Conservation (phyloP, 1,284 basidiomycete species). For the Hypsizygus ulmarius region DNA sequence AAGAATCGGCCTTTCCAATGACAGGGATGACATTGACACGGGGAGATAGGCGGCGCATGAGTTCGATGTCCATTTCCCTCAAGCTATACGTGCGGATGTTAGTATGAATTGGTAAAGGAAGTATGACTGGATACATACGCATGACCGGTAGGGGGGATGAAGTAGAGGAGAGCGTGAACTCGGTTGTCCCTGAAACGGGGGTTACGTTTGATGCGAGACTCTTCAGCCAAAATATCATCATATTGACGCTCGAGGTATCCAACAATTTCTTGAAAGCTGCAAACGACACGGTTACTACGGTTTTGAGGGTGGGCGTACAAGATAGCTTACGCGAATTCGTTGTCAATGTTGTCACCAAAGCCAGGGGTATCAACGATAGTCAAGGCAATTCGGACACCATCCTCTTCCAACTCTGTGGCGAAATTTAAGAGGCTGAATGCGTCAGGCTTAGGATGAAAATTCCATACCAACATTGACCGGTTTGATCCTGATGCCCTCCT, state of each 20-base stretch:
- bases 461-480: slow-evolving; percentile 88
- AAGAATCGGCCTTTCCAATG: slow-evolving; percentile 94
- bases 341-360: slow-evolving; percentile 99
- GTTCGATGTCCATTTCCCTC: slow-evolving; percentile 98
- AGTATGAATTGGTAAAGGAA: neutral
- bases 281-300: slow-evolving; percentile 2
- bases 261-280: slow-evolving; percentile 93
- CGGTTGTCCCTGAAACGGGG: slow-evolving; percentile 98
- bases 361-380: slow-evolving; percentile 99
- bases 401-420: slow-evolving; percentile 91
- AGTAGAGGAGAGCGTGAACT: slow-evolving; percentile 95
- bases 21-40: slow-evolving; percentile 99
- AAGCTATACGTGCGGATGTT: slow-evolving; percentile 48
- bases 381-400: slow-evolving; percentile 95
- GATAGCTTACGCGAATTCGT: slow-evolving; percentile 85
- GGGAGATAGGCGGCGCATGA: slow-evolving; percentile 95
- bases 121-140: slow-evolving; percentile 42
- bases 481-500: slow-evolving; percentile 95
- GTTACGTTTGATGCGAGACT: slow-evolving; percentile 99
- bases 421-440: neutral
- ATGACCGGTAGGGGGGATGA: slow-evolving; percentile 83
- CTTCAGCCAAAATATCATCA: slow-evolving; percentile 98
- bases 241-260: slow-evolving; percentile 98
- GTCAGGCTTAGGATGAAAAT: neutral
- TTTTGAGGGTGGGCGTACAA: neutral